Conservation (phyloP, 2,329 filamentous ascomycete genomes). For the Epicoccum sorghinum region DNA sequence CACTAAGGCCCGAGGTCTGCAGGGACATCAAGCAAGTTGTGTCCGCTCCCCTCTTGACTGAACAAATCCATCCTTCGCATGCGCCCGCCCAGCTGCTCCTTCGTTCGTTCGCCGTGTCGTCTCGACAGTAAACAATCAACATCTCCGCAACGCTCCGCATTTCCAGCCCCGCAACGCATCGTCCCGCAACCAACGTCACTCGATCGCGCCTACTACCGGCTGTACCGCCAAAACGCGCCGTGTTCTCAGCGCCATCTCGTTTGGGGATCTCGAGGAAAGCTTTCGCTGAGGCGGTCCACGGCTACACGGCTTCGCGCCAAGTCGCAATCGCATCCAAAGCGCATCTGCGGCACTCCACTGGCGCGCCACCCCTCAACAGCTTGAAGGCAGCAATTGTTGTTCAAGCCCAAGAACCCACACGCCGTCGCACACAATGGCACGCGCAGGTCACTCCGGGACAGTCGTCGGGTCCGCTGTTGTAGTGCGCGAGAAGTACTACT, state of each 20-base stretch:
- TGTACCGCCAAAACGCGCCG: slow-evolving; percentile 3
- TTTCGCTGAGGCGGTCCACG: not conserved
- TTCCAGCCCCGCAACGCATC: slow-evolving; percentile 15
- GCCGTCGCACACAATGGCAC: slow-evolving; percentile 39
- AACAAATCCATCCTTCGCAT: not conserved
- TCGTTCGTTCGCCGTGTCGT: not conserved
- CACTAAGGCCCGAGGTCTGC: slow-evolving; percentile 10
- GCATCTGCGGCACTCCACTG: slow-evolving; percentile 8
- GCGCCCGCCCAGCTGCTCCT: not conserved
- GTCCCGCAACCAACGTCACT: slow-evolving; percentile 15
- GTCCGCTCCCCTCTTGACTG: not conserved
- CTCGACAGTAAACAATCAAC: not conserved
- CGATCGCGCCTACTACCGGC: slow-evolving; percentile 10
- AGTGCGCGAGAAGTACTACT: slow-evolving; percentile 63
- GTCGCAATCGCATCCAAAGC: slow-evolving; percentile 4
- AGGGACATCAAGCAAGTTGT: slow-evolving; percentile 5
- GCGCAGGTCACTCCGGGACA: slow-evolving; percentile 39
- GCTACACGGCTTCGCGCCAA: slow-evolving; percentile 13
- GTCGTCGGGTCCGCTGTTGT: slow-evolving; percentile 49
- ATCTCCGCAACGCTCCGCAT: slow-evolving; percentile 9
- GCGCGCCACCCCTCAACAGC: not conserved
- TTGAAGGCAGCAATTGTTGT: not conserved
- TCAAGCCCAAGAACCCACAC: not conserved
- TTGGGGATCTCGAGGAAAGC: not conserved
- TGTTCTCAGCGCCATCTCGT: not conserved